Percentiles rank a stretch among this genome's conserved stretches.
Evolutionary conservation across 1,139 yeast genomes (phyloP).

Genomic region (Magnusiomyces paraingens): DNA sequence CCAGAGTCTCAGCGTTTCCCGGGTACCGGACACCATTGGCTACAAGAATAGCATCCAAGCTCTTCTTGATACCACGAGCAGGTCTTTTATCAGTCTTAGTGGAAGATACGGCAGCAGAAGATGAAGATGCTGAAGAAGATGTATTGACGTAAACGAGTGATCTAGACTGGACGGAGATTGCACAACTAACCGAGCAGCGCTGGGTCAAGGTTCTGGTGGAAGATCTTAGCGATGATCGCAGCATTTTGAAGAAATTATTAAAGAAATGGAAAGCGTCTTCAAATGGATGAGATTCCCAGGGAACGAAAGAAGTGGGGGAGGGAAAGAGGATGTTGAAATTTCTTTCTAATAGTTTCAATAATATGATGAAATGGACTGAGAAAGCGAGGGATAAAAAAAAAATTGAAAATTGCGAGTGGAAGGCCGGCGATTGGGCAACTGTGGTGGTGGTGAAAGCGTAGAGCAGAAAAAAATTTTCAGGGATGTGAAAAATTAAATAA

Average conservation of each 20-base stretch:
- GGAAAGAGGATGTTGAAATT: no score
- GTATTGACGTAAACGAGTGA: conserved; percentile 34
- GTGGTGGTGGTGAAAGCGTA: not conserved
- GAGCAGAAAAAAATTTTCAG: not conserved
- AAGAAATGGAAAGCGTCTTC: not conserved
- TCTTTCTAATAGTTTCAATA: no score
- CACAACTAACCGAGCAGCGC: not conserved
- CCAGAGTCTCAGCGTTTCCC: conserved; percentile 43
- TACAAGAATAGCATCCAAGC: conserved; percentile 60
- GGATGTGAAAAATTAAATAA: not conserved
- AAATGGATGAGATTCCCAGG: not conserved
- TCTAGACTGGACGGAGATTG: conserved; percentile 6
- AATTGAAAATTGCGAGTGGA: not conserved
- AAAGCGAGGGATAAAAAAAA: not conserved
- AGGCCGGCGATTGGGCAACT: not conserved
- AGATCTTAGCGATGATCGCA: not conserved
- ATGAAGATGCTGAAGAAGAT: not conserved
- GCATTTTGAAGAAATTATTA: not conserved
- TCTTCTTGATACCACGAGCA: conserved; percentile 56
- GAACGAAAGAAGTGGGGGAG: no score
- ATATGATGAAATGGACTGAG: not conserved
- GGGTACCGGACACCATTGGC: conserved; percentile 59
- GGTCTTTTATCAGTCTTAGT: not conserved
- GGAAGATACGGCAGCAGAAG: not conserved
- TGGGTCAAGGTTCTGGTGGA: not conserved